Evolutionary conservation across 352 stramenopile species (phyloP).

Genomic region (Stramenopiles sp.): DNA sequence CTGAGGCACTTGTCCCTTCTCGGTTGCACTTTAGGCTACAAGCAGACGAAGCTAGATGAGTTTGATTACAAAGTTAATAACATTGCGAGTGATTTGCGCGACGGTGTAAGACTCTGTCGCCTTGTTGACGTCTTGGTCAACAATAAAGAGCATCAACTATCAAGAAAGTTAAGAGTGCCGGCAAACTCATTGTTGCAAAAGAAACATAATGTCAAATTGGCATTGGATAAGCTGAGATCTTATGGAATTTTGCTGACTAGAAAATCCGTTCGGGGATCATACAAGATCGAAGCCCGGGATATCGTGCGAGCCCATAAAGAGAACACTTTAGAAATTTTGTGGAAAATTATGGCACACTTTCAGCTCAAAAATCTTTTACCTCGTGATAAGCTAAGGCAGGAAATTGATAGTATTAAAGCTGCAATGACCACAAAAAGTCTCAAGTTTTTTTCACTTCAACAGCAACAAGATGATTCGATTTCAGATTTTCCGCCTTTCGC

Average conservation of each 20-base stretch:
- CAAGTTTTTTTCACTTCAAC: too few relatives aligned
- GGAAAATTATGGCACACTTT: conserved; percentile 65
- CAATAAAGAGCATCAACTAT: conserved; percentile 34
- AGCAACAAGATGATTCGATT: too few relatives aligned
- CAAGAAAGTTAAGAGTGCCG: conserved; percentile 63
- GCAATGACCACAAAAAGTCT: too few relatives aligned
- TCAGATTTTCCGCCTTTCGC: too few relatives aligned
- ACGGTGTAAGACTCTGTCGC: conserved; percentile 74
- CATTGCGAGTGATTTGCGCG: conserved; percentile 77
- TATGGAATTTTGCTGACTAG: conserved; percentile 32
- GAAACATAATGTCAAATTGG: conserved; percentile 81
- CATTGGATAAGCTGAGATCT: conserved; percentile 50
- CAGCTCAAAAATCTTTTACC: conserved; percentile 64
- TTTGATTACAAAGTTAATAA: conserved; percentile 72
- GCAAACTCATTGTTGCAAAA: conserved; percentile 81
- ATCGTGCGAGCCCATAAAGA: conserved; percentile 84
- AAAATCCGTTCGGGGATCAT: conserved; percentile 31
- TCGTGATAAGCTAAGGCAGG: conserved; percentile 36
- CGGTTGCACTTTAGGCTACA: conserved; percentile 59
- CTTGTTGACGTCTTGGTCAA: conserved; percentile 73
- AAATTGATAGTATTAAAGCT: conserved; percentile 51
- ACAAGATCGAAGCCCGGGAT: conserved; percentile 56
- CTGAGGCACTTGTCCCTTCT: conserved; percentile 68
- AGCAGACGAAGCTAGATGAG: conserved; percentile 78
- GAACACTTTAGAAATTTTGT: conserved; percentile 77